Evolutionary conservation across 441 rosid genomes (phyloP).

Genomic region (Sinapis alba): DNA sequence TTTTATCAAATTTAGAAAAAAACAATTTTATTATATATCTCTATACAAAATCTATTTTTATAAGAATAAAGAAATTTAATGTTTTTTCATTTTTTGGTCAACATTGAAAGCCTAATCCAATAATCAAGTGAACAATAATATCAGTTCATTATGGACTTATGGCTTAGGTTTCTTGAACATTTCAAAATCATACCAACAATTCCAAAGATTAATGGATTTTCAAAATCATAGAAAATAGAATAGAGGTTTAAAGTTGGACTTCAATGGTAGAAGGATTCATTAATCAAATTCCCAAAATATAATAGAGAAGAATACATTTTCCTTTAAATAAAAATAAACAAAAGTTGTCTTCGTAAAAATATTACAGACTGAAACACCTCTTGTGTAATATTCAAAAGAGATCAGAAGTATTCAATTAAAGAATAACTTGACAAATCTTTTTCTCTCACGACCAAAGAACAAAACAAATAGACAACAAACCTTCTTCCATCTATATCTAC

Average conservation of each 20-base stretch:
- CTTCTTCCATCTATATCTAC: slow-evolving; percentile 57
- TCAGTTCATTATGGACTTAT: too few species aligned
- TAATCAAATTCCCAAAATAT: not conserved
- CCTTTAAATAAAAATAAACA: not conserved
- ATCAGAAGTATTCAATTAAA: slow-evolving; percentile 56
- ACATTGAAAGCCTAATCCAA: too few species aligned
- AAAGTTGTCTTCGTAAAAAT: not conserved
- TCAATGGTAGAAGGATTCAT: not conserved
- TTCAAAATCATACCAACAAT: too few species aligned
- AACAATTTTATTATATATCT: too few species aligned
- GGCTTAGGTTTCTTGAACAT: too few species aligned
- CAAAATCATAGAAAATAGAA: not conserved
- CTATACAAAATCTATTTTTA: too few species aligned
- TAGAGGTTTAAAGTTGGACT: not conserved
- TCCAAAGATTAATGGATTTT: not conserved
- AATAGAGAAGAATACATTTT: not conserved
- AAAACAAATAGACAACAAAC: not conserved
- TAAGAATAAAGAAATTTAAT: too few species aligned
- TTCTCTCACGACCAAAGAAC: slow-evolving; percentile 9
- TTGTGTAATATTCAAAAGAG: slow-evolving; percentile 29
- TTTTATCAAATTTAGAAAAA: too few species aligned
- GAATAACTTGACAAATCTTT: slow-evolving; percentile 47
- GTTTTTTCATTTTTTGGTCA: too few species aligned
- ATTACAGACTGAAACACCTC: slow-evolving; percentile 22
- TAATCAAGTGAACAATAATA: too few species aligned